Conservation (phyloP, 2,329 filamentous ascomycete species). For the Fusarium mangiferae region DNA sequence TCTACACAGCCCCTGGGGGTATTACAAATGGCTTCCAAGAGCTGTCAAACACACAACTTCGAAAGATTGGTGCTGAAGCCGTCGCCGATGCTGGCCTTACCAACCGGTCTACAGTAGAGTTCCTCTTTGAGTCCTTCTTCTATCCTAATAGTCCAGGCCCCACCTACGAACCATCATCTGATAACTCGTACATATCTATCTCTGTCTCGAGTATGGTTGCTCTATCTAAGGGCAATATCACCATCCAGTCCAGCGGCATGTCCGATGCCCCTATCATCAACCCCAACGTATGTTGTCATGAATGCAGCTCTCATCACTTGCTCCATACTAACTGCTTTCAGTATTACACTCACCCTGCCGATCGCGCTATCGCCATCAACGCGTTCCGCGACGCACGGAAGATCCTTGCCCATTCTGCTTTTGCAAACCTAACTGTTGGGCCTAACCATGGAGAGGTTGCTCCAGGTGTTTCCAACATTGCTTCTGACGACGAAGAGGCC, state of each 20-base stretch:
- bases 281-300: not conserved
- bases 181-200: constrained; percentile 9
- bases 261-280: constrained; percentile 8
- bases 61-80: not conserved
- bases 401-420: constrained; percentile 6
- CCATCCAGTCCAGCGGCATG: constrained; percentile 2
- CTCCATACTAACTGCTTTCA: not conserved
- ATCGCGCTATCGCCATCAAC: constrained; percentile 7
- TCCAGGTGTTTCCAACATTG: not conserved
- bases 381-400: constrained; percentile 13
- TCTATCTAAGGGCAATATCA: not conserved
- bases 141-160: constrained; percentile 9
- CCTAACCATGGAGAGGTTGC: constrained; percentile 2
- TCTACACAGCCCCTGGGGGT: not conserved
- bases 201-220: constrained; percentile 16
- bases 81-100: constrained; percentile 8
- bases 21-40: constrained; percentile 13
- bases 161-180: not conserved
- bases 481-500: not conserved
- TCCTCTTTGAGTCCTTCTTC: constrained; percentile 20
- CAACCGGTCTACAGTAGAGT: constrained; percentile 11
- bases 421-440: not conserved
- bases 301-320: rapidly evolving
- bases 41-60: not conserved
- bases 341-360: constrained; percentile 7